Conservation (phyloP, 495 filamentous ascomycete species). For the Penicillium samsonianum region DNA sequence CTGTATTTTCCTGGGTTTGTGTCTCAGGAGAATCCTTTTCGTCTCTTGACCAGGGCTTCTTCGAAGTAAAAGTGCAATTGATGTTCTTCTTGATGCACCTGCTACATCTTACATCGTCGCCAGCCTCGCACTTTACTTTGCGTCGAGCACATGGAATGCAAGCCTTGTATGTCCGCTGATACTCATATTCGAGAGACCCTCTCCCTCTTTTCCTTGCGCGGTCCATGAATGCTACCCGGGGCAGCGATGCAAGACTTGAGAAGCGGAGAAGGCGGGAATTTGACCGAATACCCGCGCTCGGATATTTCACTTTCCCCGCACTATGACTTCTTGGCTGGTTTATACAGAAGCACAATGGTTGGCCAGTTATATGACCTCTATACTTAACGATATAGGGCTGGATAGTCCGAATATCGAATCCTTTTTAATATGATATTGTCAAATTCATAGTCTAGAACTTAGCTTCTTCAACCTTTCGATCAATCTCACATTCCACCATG, state of each 20-base stretch:
- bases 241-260: background rate
- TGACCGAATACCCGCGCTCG: background rate
- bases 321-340: too few species aligned
- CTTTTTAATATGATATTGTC: too few species aligned
- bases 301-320: too few species aligned
- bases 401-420: too few species aligned
- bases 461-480: too few species aligned
- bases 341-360: too few species aligned
- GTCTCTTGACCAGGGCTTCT: conserved; percentile 7
- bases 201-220: background rate
- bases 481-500: too few species aligned
- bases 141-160: conserved; percentile 31
- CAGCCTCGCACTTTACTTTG: conserved; percentile 31
- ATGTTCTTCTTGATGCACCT: conserved; percentile 25
- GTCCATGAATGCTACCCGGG: background rate
- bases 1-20: too few species aligned
- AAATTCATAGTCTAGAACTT: too few species aligned
- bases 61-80: conserved; percentile 24
- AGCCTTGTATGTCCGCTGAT: conserved; percentile 32
- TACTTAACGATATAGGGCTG: too few species aligned
- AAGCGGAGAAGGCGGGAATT: background rate
- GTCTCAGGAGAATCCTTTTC: background rate
- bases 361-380: too few species aligned
- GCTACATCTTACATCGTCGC: conserved; percentile 15
- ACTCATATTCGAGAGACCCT: conserved; percentile 19